Evolutionary conservation across 441 rosid genomes (phyloP).

Genomic region (Brassica hybrid): DNA sequence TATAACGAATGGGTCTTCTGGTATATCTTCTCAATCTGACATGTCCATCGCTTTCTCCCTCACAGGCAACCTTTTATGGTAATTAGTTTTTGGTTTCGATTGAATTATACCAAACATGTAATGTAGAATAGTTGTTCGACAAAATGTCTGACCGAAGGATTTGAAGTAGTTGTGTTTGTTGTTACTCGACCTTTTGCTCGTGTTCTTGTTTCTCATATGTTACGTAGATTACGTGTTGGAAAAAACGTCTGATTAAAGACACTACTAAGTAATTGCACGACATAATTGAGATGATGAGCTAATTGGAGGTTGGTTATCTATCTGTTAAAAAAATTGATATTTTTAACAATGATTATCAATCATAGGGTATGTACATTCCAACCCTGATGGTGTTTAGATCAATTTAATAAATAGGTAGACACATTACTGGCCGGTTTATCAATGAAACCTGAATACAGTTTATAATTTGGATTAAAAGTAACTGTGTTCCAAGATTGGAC

Average conservation of each 20-base stretch:
- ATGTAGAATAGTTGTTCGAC: not conserved
- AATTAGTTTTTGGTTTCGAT: not conserved
- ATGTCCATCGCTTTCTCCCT: not conserved
- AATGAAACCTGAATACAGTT: not conserved
- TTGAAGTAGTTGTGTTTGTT: not conserved
- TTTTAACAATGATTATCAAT: too few relatives aligned
- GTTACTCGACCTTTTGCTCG: not conserved
- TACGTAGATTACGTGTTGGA: not conserved
- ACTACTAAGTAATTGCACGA: not conserved
- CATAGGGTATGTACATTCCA: too few relatives aligned
- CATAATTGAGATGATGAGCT: not conserved
- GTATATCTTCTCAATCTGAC: not conserved
- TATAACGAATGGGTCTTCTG: not conserved
- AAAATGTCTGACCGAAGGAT: not conserved
- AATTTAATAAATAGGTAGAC: not conserved
- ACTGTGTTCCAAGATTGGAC: not conserved
- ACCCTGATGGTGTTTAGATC: not conserved
- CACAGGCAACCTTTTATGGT: not conserved
- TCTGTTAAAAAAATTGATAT: too few relatives aligned
- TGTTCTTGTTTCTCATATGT: not conserved
- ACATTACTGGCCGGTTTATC: not conserved
- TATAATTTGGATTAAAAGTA: not conserved
- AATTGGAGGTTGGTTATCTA: too few relatives aligned
- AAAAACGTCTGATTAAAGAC: not conserved
- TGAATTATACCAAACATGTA: not conserved